phyloP scores from a whole-genome alignment of 2,329 filamentous ascomycete species.

The Byssoonygena ceratinophila region DNA sequence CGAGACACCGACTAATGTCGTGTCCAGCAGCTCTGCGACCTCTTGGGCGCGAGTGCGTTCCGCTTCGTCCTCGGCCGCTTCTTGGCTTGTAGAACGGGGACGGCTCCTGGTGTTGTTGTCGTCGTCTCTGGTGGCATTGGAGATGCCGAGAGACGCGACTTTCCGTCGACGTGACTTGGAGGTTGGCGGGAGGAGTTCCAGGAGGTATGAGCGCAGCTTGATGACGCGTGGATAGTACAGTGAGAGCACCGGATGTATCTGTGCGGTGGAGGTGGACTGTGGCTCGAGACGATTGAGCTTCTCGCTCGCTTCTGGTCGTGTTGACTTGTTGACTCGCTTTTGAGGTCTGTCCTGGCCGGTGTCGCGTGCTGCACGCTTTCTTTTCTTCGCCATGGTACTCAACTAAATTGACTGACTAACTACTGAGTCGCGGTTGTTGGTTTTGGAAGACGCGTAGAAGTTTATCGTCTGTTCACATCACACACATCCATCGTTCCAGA shows the following conservation, averaged over 20 bases:
- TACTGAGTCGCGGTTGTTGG: too few relatives aligned
- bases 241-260: constrained; percentile 54
- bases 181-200: constrained; percentile 53
- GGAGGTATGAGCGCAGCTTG: constrained; percentile 60
- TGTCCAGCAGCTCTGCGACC: constrained; percentile 55
- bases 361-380: constrained; percentile 33
- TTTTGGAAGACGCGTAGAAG: too few relatives aligned
- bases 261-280: not conserved
- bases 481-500: not conserved
- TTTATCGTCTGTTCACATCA: too few relatives aligned
- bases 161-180: constrained; percentile 48
- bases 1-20: constrained; percentile 52
- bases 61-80: not conserved
- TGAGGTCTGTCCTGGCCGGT: constrained; percentile 9
- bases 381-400: constrained; percentile 35
- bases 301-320: not conserved
- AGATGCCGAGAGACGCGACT: constrained; percentile 21
- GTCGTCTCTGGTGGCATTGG: not conserved
- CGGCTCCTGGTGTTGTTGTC: not conserved
- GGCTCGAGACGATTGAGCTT: not conserved
- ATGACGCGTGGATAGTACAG: constrained; percentile 57
- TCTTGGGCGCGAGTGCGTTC: not conserved
- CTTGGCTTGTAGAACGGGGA: too few relatives aligned
- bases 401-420: too few relatives aligned
- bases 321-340: not conserved